phyloP scores from a whole-genome alignment of 331 rosid genomes.

The Pyrus hybrid region DNA sequence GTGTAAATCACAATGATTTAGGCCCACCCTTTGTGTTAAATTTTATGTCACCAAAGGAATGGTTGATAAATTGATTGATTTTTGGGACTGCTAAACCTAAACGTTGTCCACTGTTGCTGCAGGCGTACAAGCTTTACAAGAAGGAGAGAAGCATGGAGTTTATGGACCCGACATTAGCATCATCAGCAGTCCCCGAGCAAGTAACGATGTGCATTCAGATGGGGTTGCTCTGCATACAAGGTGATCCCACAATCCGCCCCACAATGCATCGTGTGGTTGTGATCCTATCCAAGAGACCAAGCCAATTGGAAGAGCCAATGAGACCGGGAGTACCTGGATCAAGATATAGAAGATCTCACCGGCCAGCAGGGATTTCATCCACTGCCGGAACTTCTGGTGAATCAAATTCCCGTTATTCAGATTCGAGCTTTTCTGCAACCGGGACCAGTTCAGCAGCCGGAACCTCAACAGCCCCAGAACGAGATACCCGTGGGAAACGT shows the following conservation, averaged over 20 bases:
- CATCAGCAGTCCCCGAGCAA: slow-evolving; percentile 42
- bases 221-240: slow-evolving; percentile 72
- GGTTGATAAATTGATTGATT: neutral
- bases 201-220: slow-evolving; percentile 66
- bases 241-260: slow-evolving; percentile 69
- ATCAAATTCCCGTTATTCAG: slow-evolving; percentile 28
- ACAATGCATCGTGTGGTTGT: slow-evolving; percentile 68
- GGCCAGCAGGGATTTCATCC: slow-evolving; percentile 34
- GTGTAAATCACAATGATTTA: neutral
- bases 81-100: neutral
- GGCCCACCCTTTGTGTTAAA: neutral
- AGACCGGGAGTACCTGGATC: slow-evolving; percentile 64
- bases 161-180: slow-evolving; percentile 47
- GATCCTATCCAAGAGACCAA: slow-evolving; percentile 58
- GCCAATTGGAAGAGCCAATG: slow-evolving; percentile 59
- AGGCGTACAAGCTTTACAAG: slow-evolving; percentile 85
- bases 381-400: slow-evolving; percentile 38
- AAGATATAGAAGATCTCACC: slow-evolving; percentile 42
- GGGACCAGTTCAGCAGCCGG: slow-evolving; percentile 12
- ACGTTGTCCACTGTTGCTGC: neutral
- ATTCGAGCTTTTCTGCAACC: slow-evolving; percentile 26
- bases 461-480: neutral
- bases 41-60: neutral
- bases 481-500: slow-evolving; percentile 47
- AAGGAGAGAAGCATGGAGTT: slow-evolving; percentile 63